Conservation (phyloP, 1,284 basidiomycete genomes). For the Leccinum subfulvum region DNA sequence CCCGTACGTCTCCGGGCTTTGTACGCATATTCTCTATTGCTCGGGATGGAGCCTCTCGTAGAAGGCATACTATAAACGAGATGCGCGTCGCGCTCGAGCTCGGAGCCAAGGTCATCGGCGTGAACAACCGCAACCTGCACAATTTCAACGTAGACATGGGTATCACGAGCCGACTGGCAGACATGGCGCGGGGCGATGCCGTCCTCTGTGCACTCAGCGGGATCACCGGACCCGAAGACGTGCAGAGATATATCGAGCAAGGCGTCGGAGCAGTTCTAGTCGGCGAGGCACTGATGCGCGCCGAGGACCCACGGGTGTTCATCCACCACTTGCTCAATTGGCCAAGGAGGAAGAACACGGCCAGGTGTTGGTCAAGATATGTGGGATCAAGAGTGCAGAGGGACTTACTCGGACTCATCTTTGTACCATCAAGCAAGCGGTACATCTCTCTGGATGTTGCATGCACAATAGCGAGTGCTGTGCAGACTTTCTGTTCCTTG, state of each 20-base stretch:
- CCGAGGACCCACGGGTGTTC: constrained; percentile 79
- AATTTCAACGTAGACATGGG: constrained; percentile 97
- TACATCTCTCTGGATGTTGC: constrained; percentile 63
- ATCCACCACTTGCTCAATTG: constrained; percentile 80
- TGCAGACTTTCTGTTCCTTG: constrained; percentile 45
- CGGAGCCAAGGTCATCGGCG: constrained; percentile 89
- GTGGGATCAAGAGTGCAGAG: constrained; percentile 75
- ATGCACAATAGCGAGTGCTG: constrained; percentile 63
- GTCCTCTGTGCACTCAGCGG: constrained; percentile 91
- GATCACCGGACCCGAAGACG: constrained; percentile 79
- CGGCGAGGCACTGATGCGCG: constrained; percentile 96
- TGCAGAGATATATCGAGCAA: constrained; percentile 78
- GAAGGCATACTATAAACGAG: constrained; percentile 93
- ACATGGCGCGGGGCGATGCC: constrained; percentile 73
- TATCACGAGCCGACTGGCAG: constrained; percentile 88
- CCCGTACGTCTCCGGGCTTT: constrained; percentile 69
- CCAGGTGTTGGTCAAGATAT: constrained; percentile 87
- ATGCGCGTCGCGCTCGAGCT: constrained; percentile 86
- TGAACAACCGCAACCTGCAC: constrained; percentile 98
- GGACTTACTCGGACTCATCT: constrained; percentile 89
- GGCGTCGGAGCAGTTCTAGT: constrained; percentile 93
- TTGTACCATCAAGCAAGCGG: constrained; percentile 76
- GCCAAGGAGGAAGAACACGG: constrained; percentile 30
- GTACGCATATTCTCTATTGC: constrained; percentile 76
- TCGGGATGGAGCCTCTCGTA: constrained; percentile 98